phyloP scores from a whole-genome alignment of 2,329 filamentous ascomycete species.

The Fusarium circinatum region DNA sequence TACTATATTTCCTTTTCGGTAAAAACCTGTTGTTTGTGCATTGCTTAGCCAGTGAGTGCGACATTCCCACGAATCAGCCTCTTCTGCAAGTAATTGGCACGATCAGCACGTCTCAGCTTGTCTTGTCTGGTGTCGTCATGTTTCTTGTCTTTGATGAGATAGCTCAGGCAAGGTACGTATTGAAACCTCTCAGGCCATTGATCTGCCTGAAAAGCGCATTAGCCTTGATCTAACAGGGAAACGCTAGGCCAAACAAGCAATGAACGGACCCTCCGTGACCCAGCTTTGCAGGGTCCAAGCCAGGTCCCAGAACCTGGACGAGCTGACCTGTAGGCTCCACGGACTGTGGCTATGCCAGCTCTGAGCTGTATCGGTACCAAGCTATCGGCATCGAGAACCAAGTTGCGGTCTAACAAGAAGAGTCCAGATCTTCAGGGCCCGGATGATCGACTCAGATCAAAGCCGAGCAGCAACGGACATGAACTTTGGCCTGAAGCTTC shows the following conservation, averaged over 20 bases:
- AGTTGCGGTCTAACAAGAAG: constrained; percentile 15
- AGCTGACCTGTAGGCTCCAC: constrained; percentile 38
- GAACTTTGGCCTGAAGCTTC: not conserved
- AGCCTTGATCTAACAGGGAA: constrained; percentile 32
- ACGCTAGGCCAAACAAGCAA: constrained; percentile 35
- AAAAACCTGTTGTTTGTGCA: constrained; percentile 34
- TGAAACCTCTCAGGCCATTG: constrained; percentile 9
- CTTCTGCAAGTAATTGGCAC: constrained; percentile 21
- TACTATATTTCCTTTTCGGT: constrained; percentile 5
- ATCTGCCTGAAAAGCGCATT: constrained; percentile 43
- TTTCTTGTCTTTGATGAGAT: constrained; percentile 10
- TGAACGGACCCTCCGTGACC: constrained; percentile 16
- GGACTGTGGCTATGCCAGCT: constrained; percentile 37
- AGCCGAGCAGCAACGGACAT: not conserved
- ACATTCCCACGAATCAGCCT: constrained; percentile 30
- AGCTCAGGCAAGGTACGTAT: constrained; percentile 30
- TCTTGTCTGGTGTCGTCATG: constrained; percentile 32
- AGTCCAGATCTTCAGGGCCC: not conserved
- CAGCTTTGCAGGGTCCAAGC: constrained; percentile 43
- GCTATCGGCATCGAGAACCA: constrained; percentile 16
- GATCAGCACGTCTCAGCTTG: constrained; percentile 23
- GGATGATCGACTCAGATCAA: not conserved
- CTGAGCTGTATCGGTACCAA: not conserved
- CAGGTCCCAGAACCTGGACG: constrained; percentile 37
- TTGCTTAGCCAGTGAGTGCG: constrained; percentile 11